Evolutionary conservation across 2,329 filamentous ascomycete genomes (phyloP).

Genomic region (Calonectria henricotiae): DNA sequence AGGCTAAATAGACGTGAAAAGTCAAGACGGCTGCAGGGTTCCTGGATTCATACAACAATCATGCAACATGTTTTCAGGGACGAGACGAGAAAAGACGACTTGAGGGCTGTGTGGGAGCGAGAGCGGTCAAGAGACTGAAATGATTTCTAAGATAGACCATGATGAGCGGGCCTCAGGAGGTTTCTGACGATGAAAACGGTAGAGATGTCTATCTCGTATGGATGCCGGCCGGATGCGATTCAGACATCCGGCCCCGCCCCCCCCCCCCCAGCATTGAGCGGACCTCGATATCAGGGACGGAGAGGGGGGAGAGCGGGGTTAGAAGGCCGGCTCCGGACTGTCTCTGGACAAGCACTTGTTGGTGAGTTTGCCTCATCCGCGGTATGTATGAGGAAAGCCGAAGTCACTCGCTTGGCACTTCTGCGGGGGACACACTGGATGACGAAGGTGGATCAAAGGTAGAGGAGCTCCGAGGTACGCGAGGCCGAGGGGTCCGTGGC

Average conservation of each 20-base stretch:
- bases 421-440: slow-evolving; percentile 16
- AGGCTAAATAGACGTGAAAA: background rate
- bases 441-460: slow-evolving; percentile 18
- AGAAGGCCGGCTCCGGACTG: slow-evolving; percentile 5
- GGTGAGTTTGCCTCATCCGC: background rate
- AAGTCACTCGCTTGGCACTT: slow-evolving; percentile 10
- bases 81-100: background rate
- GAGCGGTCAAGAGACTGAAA: background rate
- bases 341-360: background rate
- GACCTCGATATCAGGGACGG: slow-evolving; percentile 13
- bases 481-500: slow-evolving; percentile 3
- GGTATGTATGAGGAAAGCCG: slow-evolving; percentile 15
- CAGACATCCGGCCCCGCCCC: slow-evolving; percentile 4
- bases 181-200: background rate
- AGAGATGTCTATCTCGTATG: slow-evolving; percentile 6
- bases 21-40: too few relatives aligned
- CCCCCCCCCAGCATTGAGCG: background rate
- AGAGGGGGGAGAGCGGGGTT: slow-evolving; percentile 11
- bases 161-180: slow-evolving; percentile 1
- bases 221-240: slow-evolving; percentile 18
- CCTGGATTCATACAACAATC: too few relatives aligned
- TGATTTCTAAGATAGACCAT: too few relatives aligned
- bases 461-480: slow-evolving; percentile 14
- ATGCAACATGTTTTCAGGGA: too few relatives aligned
- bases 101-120: background rate